Percentiles rank a stretch among this genome's conserved stretches.
Evolutionary conservation across 768 basidiomycete species (phyloP).

Genomic region (Amanita rubescens): DNA sequence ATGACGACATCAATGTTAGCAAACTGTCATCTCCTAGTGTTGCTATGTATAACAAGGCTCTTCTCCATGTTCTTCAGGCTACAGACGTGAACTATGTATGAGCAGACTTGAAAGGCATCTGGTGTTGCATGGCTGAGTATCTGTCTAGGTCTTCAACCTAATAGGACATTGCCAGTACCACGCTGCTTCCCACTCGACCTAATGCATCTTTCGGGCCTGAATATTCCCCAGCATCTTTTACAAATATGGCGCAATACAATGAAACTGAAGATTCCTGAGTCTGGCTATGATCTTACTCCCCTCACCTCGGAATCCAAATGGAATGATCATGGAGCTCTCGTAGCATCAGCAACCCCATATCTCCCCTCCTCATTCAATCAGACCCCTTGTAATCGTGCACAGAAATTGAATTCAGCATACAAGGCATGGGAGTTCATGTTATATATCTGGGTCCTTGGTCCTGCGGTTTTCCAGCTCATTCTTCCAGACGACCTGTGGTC

Average conservation of each 20-base stretch:
- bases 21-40: neutral
- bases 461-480: constrained; percentile 18
- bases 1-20: neutral
- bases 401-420: constrained; percentile 24
- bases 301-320: neutral
- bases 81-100: constrained; percentile 13
- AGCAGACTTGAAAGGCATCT: constrained; percentile 19
- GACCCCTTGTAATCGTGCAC: constrained; percentile 23
- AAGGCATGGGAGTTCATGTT: constrained; percentile 23
- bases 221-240: constrained; percentile 32
- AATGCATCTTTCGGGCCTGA: constrained; percentile 32
- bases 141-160: constrained; percentile 22
- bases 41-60: neutral
- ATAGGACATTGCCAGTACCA: constrained; percentile 22
- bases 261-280: constrained; percentile 14
- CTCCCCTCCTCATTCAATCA: constrained; percentile 17
- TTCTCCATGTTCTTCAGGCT: neutral
- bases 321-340: neutral
- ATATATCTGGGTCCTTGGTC: constrained; percentile 22
- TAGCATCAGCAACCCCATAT: neutral
- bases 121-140: constrained; percentile 30
- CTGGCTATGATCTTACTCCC: neutral
- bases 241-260: constrained; percentile 24
- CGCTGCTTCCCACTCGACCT: constrained; percentile 29
- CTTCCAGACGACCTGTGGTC: no score